phyloP scores from a whole-genome alignment of 768 basidiomycete species.

The Mycena maculata region DNA sequence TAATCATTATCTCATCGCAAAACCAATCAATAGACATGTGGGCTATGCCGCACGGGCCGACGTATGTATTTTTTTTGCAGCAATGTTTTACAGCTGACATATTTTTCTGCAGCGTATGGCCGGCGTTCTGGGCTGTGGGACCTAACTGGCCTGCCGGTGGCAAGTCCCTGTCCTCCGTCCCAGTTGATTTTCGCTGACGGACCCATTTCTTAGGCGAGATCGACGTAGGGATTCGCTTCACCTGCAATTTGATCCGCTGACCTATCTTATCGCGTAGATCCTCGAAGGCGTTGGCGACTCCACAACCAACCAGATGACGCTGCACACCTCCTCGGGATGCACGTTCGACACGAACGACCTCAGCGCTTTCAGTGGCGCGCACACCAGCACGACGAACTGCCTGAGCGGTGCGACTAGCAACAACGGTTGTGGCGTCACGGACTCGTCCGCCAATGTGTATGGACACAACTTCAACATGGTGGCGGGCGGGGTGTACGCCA shows the following conservation, averaged over 20 bases:
- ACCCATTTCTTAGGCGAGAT: slow-evolving; percentile 60
- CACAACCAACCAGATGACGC: slow-evolving; percentile 67
- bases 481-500: slow-evolving; percentile 65
- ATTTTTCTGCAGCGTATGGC: slow-evolving; percentile 37
- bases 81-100: slow-evolving; percentile 72
- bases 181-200: not conserved
- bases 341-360: slow-evolving; percentile 40
- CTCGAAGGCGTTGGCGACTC: slow-evolving; percentile 79
- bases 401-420: slow-evolving; percentile 53
- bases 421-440: slow-evolving; percentile 62
- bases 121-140: slow-evolving; percentile 52
- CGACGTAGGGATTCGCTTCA: slow-evolving; percentile 47
- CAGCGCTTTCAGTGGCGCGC: slow-evolving; percentile 37
- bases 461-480: slow-evolving; percentile 59
- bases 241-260: too few relatives aligned
- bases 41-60: slow-evolving; percentile 72
- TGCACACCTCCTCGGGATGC: slow-evolving; percentile 67
- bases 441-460: slow-evolving; percentile 51
- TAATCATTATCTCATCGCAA: not conserved
- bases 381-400: slow-evolving; percentile 50
- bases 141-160: slow-evolving; percentile 64
- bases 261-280: slow-evolving; percentile 47
- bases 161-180: slow-evolving; percentile 32
- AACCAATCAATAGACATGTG: slow-evolving; percentile 54
- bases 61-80: slow-evolving; percentile 1